Conservation (phyloP, 176 grass and related monocot genomes). For the Panicum miliaceum region DNA sequence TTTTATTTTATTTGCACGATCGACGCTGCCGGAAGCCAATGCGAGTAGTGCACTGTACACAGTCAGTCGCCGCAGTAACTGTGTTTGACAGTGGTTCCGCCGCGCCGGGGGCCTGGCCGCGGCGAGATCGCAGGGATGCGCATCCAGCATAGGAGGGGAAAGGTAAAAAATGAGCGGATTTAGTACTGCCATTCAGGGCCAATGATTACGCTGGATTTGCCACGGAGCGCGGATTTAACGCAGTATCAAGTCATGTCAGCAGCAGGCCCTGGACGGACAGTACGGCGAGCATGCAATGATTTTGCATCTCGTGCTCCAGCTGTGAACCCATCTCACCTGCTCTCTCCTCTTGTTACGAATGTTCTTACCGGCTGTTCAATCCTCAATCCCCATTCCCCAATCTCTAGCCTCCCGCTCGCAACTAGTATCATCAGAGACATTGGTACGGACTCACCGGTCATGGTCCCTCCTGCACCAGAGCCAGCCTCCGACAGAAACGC, state of each 20-base stretch:
- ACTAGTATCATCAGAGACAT: too few relatives aligned
- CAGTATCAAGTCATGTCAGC: conserved; percentile 16
- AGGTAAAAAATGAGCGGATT: background rate
- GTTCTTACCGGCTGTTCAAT: background rate
- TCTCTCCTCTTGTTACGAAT: background rate
- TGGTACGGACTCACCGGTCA: too few relatives aligned
- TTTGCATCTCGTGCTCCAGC: background rate
- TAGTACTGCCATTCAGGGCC: background rate
- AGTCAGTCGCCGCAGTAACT: background rate
- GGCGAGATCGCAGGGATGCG: background rate
- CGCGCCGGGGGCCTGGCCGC: background rate
- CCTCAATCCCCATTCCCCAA: background rate
- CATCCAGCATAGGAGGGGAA: background rate
- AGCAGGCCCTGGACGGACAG: background rate
- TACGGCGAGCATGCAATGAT: background rate
- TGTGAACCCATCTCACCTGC: too few relatives aligned
- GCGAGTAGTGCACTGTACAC: background rate
- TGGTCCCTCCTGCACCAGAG: too few relatives aligned
- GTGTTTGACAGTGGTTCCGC: background rate
- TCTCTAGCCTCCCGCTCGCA: background rate
- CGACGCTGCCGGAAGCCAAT: background rate
- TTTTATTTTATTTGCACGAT: background rate
- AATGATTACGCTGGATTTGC: conserved; percentile 13
- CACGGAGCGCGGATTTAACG: background rate
- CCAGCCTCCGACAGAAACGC: too few relatives aligned